Conservation (phyloP, 73 alveolate genomes). For the Paramecium sexaurelia region DNA sequence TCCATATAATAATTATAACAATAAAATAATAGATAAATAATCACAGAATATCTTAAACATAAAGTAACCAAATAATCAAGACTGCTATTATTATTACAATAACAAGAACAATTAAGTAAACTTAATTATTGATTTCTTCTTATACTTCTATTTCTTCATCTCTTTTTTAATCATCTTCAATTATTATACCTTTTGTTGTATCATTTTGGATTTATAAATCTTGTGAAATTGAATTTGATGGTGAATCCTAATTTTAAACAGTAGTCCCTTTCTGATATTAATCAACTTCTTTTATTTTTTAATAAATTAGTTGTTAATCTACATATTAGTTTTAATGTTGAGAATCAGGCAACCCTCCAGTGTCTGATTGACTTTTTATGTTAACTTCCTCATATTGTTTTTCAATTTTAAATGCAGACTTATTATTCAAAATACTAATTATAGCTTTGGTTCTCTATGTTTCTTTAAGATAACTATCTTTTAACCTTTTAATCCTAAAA, state of each 20-base stretch:
- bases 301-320: neutral
- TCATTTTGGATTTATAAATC: neutral
- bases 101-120: neutral
- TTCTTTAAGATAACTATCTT: slow-evolving; percentile 44
- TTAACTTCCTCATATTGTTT: neutral
- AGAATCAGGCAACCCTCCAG: neutral
- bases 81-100: neutral
- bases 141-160: neutral
- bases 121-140: slow-evolving; percentile 12
- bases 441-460: neutral
- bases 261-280: neutral
- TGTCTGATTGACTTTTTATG: neutral
- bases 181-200: neutral
- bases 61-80: neutral
- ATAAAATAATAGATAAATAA: neutral
- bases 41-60: slow-evolving; percentile 36
- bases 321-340: neutral
- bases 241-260: neutral
- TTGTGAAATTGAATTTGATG: neutral
- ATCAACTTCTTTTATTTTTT: neutral
- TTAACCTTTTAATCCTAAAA: slow-evolving; percentile 6
- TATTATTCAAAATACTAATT: neutral
- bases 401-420: slow-evolving; percentile 40
- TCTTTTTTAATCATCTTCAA: neutral
- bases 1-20: slow-evolving; percentile 27